Conservation (phyloP, 2,329 filamentous ascomycete genomes). For the Nemania sp. region DNA sequence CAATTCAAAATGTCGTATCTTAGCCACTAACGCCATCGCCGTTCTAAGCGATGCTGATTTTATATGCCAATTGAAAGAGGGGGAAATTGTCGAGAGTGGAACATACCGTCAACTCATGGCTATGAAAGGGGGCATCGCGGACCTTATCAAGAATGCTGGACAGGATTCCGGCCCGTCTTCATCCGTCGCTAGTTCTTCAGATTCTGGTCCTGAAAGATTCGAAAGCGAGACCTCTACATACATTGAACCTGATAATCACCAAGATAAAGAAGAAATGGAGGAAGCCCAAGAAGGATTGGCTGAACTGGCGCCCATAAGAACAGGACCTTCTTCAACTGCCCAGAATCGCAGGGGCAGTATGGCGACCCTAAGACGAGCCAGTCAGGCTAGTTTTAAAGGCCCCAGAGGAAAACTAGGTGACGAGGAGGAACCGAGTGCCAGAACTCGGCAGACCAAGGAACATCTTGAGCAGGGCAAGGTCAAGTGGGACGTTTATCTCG, state of each 20-base stretch:
- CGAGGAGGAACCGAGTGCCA: conserved; percentile 75
- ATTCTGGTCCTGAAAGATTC: conserved; percentile 49
- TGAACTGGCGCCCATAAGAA: conserved; percentile 76
- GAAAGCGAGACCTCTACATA: conserved; percentile 62
- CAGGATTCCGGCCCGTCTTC: conserved; percentile 55
- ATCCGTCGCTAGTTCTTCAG: conserved; percentile 37
- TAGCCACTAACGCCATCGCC: conserved; percentile 94
- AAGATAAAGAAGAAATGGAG: conserved; percentile 70
- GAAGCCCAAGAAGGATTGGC: conserved; percentile 78
- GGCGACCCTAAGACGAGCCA: conserved; percentile 84
- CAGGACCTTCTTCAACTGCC: conserved; percentile 50
- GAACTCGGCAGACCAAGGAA: conserved; percentile 86
- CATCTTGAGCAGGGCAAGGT: conserved; percentile 94
- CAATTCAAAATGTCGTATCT: conserved; percentile 81
- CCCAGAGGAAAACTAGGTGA: conserved; percentile 83
- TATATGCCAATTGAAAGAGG: conserved; percentile 82
- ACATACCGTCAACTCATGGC: conserved; percentile 90
- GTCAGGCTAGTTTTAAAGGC: conserved; percentile 86
- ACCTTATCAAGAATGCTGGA: conserved; percentile 77
- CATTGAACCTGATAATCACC: conserved; percentile 55
- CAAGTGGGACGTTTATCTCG: conserved; percentile 92
- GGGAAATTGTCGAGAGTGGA: conserved; percentile 81
- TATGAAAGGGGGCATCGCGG: conserved; percentile 88
- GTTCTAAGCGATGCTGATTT: conserved; percentile 88
- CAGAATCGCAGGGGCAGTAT: conserved; percentile 71